A percentile compares a stretch with the other conserved stretches of the same genome.
Conservation (phyloP, 768 basidiomycete genomes). For the Coprinopsis sp. region DNA sequence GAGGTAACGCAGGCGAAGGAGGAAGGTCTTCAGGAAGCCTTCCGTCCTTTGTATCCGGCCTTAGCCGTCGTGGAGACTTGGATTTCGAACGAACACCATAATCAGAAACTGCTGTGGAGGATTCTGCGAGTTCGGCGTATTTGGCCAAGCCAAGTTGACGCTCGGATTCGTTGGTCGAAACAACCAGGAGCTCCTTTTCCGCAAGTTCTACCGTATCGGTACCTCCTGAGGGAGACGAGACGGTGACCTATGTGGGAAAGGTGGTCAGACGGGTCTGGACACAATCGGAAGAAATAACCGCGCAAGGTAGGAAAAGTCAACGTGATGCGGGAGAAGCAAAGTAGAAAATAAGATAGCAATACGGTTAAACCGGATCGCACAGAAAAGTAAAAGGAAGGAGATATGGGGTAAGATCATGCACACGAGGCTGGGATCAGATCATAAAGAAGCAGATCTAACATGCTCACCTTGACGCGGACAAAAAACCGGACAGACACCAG, state of each 20-base stretch:
- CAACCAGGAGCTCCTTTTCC: conserved; percentile 60
- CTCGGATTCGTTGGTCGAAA: conserved; percentile 68
- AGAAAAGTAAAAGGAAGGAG: conserved; percentile 1
- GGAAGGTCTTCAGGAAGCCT: conserved; percentile 19
- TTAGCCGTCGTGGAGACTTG: conserved; percentile 49
- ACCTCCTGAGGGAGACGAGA: conserved; percentile 47
- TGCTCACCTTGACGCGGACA: conserved; percentile 58
- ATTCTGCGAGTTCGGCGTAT: conserved; percentile 42
- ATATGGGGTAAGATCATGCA: conserved; percentile 7
- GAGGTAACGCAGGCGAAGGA: conserved; percentile 29
- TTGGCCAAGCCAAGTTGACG: conserved; percentile 59
- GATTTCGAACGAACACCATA: conserved; percentile 43
- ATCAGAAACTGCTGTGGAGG: conserved; percentile 15
- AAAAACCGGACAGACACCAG: conserved; percentile 66
- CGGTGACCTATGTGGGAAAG: conserved; percentile 33
- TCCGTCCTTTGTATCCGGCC: conserved; percentile 28
- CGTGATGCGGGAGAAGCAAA: neutral
- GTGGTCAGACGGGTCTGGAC: neutral
- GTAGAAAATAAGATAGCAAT: neutral
- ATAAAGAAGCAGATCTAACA: conserved; percentile 13
- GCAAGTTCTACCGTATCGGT: conserved; percentile 68
- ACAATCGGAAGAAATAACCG: neutral
- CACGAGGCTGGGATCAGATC: conserved; percentile 2
- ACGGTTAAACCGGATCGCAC: neutral
- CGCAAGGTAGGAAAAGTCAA: conserved; percentile 3